Percentiles rank a stretch among this genome's conserved stretches.
These are phyloP conservation scores for Phialemoniopsis sp. DNA, from an alignment of 2,329 filamentous ascomycete genomes.

Conservation along the genomic window DNA sequence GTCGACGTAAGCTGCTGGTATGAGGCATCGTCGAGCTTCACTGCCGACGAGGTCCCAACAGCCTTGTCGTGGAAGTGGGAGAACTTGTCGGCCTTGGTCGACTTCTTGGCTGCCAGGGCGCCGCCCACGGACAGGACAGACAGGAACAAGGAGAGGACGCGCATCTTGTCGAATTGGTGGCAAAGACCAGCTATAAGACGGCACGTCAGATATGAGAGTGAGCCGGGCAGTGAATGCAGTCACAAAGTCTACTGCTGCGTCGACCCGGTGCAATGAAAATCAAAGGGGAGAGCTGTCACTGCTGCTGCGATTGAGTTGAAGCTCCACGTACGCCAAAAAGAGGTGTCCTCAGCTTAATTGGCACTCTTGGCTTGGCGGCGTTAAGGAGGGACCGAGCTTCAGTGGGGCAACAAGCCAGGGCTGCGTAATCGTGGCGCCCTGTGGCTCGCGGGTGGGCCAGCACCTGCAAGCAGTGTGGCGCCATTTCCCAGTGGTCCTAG, in stretches of 20 bases:
- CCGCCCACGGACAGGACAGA: constrained; percentile 55
- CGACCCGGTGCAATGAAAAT: neutral
- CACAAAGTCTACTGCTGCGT: too few species aligned
- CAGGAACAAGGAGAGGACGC: constrained; percentile 59
- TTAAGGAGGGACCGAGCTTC: too few species aligned
- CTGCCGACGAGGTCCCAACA: constrained; percentile 52
- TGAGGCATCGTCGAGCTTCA: constrained; percentile 73
- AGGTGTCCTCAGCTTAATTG: constrained; percentile 17
- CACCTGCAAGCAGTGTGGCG: constrained; percentile 1
- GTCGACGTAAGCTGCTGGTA: constrained; percentile 73
- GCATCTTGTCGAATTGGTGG: constrained; percentile 52
- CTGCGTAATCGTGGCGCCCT: too few species aligned
- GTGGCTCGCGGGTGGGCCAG: too few species aligned
- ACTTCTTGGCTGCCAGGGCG: constrained; percentile 61
- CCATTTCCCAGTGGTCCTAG: neutral
- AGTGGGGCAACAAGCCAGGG: too few species aligned
- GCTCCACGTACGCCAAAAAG: constrained; percentile 10
- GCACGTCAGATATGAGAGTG: neutral
- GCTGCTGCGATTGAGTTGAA: neutral
- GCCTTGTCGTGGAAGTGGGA: constrained; percentile 65
- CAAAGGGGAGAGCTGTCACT: neutral
- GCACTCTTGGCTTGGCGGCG: constrained; percentile 1
- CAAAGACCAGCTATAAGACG: neutral
- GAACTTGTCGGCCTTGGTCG: constrained; percentile 58
- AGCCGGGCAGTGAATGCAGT: neutral